These are phyloP conservation scores for Canna indica DNA, from an alignment of 176 grass and related monocot species.

Conservation along the genomic window DNA sequence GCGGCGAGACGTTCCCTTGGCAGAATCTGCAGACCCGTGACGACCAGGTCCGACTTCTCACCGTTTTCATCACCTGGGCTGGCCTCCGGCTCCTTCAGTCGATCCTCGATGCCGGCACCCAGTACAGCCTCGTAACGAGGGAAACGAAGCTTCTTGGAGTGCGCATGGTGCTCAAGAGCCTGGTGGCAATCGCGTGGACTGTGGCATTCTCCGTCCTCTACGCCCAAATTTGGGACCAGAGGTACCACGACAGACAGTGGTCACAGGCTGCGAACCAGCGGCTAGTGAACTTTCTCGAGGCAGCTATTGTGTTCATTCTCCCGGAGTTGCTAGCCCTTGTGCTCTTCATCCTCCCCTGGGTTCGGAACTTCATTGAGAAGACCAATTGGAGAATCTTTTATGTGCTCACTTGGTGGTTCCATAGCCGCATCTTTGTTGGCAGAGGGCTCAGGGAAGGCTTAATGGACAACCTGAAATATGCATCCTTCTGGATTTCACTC, in stretches of 20 bases:
- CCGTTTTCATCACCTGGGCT: slow-evolving; percentile 86
- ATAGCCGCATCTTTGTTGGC: slow-evolving; percentile 72
- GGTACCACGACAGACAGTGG: slow-evolving; percentile 30
- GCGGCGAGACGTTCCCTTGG: slow-evolving; percentile 46
- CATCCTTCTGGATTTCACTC: slow-evolving; percentile 65
- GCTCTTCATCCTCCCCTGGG: slow-evolving; percentile 77
- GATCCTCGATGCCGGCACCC: slow-evolving; percentile 65
- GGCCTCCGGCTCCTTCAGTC: slow-evolving; percentile 73
- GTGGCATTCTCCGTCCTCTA: slow-evolving; percentile 51
- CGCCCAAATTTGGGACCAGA: slow-evolving; percentile 41
- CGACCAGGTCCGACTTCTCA: slow-evolving; percentile 37
- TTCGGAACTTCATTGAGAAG: slow-evolving; percentile 71
- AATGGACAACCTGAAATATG: slow-evolving; percentile 60
- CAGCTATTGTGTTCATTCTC: slow-evolving; percentile 46
- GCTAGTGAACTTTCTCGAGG: slow-evolving; percentile 52
- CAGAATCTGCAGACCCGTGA: slow-evolving; percentile 25
- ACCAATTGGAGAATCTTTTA: slow-evolving; percentile 82
- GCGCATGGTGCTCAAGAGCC: slow-evolving; percentile 77
- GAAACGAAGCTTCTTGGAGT: slow-evolving; percentile 45
- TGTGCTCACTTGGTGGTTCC: slow-evolving; percentile 90
- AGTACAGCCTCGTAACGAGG: slow-evolving; percentile 58
- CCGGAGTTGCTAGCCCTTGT: slow-evolving; percentile 56
- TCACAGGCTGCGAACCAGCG: slow-evolving; percentile 17
- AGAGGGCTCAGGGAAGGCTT: slow-evolving; percentile 76
- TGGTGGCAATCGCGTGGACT: slow-evolving; percentile 57